Conservation (phyloP, 768 basidiomycete genomes). For the Kwoniella europaea region DNA sequence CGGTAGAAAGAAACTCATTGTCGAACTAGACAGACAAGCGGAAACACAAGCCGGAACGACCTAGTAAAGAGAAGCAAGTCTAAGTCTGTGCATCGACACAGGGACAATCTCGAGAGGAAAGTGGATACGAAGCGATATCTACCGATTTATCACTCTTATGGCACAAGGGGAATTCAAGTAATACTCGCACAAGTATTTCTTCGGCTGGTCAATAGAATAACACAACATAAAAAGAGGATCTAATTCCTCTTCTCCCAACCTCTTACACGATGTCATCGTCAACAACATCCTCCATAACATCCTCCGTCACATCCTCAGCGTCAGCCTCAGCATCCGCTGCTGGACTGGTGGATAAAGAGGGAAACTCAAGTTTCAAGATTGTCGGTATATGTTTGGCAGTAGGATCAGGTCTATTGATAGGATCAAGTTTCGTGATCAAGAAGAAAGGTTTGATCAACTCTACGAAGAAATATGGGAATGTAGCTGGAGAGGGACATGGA, state of each 20-base stretch:
- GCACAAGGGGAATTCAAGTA: background rate
- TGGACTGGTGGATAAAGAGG: conserved; percentile 7
- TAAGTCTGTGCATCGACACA: background rate
- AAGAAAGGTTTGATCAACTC: conserved; percentile 82
- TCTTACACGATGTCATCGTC: conserved; percentile 25
- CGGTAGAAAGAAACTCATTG: no score
- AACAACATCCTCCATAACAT: conserved; percentile 5
- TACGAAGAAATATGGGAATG: conserved; percentile 53
- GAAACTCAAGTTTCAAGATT: conserved; percentile 59
- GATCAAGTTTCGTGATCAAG: conserved; percentile 91
- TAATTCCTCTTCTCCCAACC: background rate
- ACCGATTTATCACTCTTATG: background rate
- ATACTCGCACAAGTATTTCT: background rate
- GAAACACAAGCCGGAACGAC: background rate
- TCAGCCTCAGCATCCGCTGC: conserved; percentile 45
- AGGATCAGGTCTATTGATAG: conserved; percentile 82
- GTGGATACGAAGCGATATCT: background rate
- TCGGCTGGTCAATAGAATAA: background rate
- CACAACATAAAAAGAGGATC: background rate
- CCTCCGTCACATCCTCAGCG: conserved; percentile 31
- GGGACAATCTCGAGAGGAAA: background rate
- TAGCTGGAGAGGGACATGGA: conserved; percentile 82
- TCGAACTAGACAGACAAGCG: background rate
- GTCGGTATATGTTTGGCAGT: conserved; percentile 60
- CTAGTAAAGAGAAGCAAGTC: background rate